These are phyloP conservation scores for Umbelopsis ramanniana DNA, from an alignment of 192 early-diverging fungal species.

Conservation along the genomic window DNA sequence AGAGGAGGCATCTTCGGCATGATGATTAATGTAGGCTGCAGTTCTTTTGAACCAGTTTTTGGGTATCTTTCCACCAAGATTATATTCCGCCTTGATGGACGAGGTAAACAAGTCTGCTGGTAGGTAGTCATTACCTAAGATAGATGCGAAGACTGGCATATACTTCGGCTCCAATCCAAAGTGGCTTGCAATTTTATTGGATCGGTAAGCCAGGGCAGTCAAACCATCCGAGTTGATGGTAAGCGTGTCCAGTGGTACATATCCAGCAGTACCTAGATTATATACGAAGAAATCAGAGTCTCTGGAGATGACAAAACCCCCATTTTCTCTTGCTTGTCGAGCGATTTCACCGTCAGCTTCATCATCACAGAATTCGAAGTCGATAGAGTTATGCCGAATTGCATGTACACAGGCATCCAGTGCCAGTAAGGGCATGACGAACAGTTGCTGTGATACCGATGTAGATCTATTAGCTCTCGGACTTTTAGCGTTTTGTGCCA, in stretches of 20 bases:
- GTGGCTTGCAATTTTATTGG: constrained; percentile 35
- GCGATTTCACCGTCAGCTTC: constrained; percentile 55
- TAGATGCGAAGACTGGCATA: constrained; percentile 52
- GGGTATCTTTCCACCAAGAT: neutral
- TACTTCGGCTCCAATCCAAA: constrained; percentile 37
- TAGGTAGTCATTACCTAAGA: constrained; percentile 56
- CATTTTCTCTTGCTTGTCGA: constrained; percentile 39
- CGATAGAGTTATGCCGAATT: constrained; percentile 39
- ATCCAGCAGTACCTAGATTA: constrained; percentile 47
- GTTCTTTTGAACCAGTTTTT: constrained; percentile 28
- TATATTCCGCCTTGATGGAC: neutral
- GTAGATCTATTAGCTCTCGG: neutral
- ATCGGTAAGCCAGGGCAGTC: constrained; percentile 45
- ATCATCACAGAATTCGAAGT: constrained; percentile 42
- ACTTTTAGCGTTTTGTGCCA: neutral
- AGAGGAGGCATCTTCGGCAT: neutral
- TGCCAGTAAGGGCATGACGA: constrained; percentile 53
- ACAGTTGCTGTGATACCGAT: constrained; percentile 37
- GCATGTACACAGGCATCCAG: constrained; percentile 49
- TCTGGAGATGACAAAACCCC: constrained; percentile 52
- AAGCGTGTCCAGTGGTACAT: constrained; percentile 53
- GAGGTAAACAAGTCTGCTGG: constrained; percentile 29
- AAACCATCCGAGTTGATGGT: constrained; percentile 27
- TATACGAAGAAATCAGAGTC: constrained; percentile 58
- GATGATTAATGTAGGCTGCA: constrained; percentile 22